These are phyloP conservation scores for Colletotrichum sp. DNA, from an alignment of 2,329 filamentous ascomycete genomes.

Conservation along the genomic window DNA sequence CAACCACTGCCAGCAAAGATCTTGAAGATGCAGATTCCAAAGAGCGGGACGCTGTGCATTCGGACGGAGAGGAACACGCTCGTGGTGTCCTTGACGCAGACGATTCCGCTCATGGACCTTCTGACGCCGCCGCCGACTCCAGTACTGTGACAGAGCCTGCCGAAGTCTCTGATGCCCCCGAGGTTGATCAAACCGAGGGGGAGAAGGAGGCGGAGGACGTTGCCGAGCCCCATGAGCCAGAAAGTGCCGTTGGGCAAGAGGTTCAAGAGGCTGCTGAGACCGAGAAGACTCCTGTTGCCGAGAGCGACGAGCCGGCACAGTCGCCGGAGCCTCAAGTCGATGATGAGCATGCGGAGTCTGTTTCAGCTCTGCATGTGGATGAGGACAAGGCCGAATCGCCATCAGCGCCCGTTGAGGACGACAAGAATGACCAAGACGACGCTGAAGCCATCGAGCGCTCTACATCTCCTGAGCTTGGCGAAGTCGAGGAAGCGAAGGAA, in stretches of 20 bases:
- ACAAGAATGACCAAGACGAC: not conserved
- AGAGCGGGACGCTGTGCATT: slow-evolving; percentile 2
- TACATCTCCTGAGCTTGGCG: not conserved
- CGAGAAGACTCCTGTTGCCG: not conserved
- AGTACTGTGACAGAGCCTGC: not conserved
- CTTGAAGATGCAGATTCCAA: slow-evolving; percentile 14
- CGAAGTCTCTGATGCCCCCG: not conserved
- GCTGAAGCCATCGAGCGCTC: not conserved
- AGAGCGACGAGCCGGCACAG: not conserved
- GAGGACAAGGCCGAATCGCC: not conserved
- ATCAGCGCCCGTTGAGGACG: not conserved
- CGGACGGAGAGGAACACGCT: slow-evolving; percentile 8
- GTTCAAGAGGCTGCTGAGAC: not conserved
- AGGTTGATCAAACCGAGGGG: not conserved
- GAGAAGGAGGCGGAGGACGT: not conserved
- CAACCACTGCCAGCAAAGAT: slow-evolving; percentile 17
- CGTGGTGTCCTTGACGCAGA: slow-evolving; percentile 13
- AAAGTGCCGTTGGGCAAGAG: accelerated
- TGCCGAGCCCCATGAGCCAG: not conserved
- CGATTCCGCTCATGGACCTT: slow-evolving; percentile 5
- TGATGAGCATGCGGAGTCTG: not conserved
- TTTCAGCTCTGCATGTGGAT: not conserved
- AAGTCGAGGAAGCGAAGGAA: not conserved
- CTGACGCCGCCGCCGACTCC: slow-evolving; percentile 9
- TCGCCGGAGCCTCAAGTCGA: not conserved